Evolutionary conservation across 257 asterid genomes (phyloP).

Genomic region (Plantago ovata): DNA sequence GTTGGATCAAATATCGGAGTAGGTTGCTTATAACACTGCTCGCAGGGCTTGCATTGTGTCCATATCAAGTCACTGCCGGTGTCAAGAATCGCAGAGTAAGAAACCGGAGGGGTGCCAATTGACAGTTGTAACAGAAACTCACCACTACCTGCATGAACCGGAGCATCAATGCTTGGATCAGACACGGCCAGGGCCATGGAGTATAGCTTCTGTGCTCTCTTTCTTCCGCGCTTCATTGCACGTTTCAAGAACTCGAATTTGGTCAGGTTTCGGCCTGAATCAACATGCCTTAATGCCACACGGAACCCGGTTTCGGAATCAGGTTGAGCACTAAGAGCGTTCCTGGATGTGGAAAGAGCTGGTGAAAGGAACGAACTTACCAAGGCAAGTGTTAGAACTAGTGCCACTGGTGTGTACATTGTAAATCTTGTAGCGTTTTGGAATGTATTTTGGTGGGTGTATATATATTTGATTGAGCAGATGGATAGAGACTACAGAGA

Average conservation of each 20-base stretch:
- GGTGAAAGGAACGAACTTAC: conserved; percentile 28
- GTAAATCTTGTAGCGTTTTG: not conserved
- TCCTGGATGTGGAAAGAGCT: conserved; percentile 39
- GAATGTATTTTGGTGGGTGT: not conserved
- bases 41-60: conserved; percentile 76
- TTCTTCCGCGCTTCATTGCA: conserved; percentile 59
- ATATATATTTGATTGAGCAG: not conserved
- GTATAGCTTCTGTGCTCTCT: conserved; percentile 41
- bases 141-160: conserved; percentile 70
- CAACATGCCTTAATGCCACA: conserved; percentile 53
- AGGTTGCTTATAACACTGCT: conserved; percentile 43
- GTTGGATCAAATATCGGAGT: conserved; percentile 57
- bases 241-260: conserved; percentile 55
- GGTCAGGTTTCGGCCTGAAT: conserved; percentile 54
- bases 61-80: conserved; percentile 71
- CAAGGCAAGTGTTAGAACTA: conserved; percentile 16
- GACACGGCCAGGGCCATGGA: conserved; percentile 39
- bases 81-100: conserved; percentile 62
- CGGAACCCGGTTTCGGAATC: conserved; percentile 39
- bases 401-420: conserved; percentile 18
- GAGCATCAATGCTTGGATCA: conserved; percentile 36
- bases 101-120: conserved; percentile 54
- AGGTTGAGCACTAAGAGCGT: conserved; percentile 12
- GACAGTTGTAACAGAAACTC: conserved; percentile 73
- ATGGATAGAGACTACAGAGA: not conserved